Conservation (phyloP, 805 yeast species). For the Saccharomycopsis sp. region DNA sequence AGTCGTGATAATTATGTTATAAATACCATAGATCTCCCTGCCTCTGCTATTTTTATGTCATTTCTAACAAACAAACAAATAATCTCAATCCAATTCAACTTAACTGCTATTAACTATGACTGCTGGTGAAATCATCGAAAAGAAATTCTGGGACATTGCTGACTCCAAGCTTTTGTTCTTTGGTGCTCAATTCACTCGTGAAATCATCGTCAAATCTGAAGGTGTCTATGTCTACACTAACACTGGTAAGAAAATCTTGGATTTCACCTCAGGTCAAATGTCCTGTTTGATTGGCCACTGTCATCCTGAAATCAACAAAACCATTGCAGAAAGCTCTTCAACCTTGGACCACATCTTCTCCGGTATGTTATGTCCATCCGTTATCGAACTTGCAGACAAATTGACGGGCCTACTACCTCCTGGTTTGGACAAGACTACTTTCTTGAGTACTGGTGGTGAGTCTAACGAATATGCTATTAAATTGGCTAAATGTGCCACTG, state of each 20-base stretch:
- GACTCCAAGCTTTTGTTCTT: slow-evolving; percentile 5
- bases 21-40: no score
- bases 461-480: slow-evolving; percentile 31
- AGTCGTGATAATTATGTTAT: no score
- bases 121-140: background rate
- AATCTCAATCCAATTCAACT: no score
- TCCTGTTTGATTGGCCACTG: slow-evolving; percentile 27
- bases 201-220: slow-evolving; percentile 17
- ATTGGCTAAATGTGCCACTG: slow-evolving; percentile 27
- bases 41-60: no score
- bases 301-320: slow-evolving; percentile 25
- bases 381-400: slow-evolving; percentile 27
- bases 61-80: no score
- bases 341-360: slow-evolving; percentile 26
- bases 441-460: slow-evolving; percentile 30
- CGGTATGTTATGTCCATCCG: slow-evolving; percentile 28
- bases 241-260: slow-evolving; percentile 24
- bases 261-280: slow-evolving; percentile 28
- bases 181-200: slow-evolving; percentile 9
- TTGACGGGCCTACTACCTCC: slow-evolving; percentile 24
- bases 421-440: slow-evolving; percentile 25
- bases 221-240: slow-evolving; percentile 25
- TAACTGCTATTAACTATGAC: background rate
- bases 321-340: slow-evolving; percentile 24
- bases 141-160: slow-evolving; percentile 6